Percentiles rank a stretch among this genome's conserved stretches.
Evolutionary conservation across 2,329 filamentous ascomycete genomes (phyloP).

Genomic region (Colletotrichum incanum): DNA sequence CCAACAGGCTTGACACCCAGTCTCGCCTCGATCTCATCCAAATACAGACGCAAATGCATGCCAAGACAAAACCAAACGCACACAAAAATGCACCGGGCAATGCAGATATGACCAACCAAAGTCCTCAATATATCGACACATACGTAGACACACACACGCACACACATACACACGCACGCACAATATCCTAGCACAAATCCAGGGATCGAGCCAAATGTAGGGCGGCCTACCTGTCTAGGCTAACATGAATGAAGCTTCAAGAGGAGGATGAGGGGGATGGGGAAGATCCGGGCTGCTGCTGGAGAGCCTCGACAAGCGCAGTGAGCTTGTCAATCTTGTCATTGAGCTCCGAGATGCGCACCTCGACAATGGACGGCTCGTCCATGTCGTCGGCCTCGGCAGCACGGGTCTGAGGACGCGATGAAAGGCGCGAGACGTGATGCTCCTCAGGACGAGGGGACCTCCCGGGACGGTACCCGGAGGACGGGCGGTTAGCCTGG

Average conservation of each 20-base stretch:
- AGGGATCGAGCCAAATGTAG: not conserved
- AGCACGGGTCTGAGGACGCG: conserved; percentile 40
- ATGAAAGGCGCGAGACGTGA: conserved; percentile 26
- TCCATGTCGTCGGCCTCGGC: conserved; percentile 53
- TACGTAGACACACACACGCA: not conserved
- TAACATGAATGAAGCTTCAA: not conserved
- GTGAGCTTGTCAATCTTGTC: conserved; percentile 74
- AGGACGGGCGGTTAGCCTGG: conserved; percentile 45
- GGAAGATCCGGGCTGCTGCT: conserved; percentile 49
- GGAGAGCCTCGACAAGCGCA: conserved; percentile 65
- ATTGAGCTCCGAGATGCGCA: conserved; percentile 68
- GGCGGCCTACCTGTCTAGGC: not conserved
- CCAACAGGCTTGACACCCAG: not conserved
- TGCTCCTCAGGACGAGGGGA: conserved; percentile 43
- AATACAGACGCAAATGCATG: not conserved
- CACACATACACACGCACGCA: not conserved
- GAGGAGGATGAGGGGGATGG: conserved; percentile 8
- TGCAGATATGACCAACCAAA: not conserved
- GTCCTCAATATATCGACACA: not conserved
- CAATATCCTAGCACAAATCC: conserved; percentile 10
- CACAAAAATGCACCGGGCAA: conserved; percentile 2
- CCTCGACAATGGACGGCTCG: conserved; percentile 61
- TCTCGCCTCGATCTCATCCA: not conserved
- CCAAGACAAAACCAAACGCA: conserved; percentile 1
- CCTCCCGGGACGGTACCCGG: conserved; percentile 46